phyloP scores from a whole-genome alignment of 164 flowering plant genomes.

The Umbilicus rupestris region DNA sequence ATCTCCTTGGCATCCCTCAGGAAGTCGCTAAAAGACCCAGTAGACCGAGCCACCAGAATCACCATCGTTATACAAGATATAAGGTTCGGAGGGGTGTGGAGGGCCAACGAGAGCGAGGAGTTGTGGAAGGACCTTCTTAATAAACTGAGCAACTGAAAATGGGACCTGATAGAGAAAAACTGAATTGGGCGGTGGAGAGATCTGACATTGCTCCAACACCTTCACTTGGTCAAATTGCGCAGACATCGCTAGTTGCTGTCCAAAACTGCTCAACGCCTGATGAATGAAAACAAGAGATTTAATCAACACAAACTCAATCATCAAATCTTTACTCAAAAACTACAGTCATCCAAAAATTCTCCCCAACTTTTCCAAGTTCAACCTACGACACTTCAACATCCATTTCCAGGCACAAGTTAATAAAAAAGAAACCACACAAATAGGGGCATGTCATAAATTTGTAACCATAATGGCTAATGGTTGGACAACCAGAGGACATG shows the following conservation, averaged over 20 bases:
- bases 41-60: constrained; percentile 17
- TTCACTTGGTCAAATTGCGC: background rate
- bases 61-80: constrained; percentile 7
- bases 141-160: constrained; percentile 14
- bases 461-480: too few species aligned
- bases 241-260: background rate
- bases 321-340: too few species aligned
- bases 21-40: constrained; percentile 6
- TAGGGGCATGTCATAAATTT: too few species aligned
- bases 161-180: constrained; percentile 14
- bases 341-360: too few species aligned
- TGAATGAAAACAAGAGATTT: too few species aligned
- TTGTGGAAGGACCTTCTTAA: constrained; percentile 15
- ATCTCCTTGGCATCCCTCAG: constrained; percentile 9
- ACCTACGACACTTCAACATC: too few species aligned
- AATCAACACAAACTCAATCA: too few species aligned
- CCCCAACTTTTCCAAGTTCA: too few species aligned
- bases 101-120: constrained; percentile 31
- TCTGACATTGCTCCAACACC: constrained; percentile 19
- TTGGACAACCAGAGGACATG: too few species aligned
- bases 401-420: too few species aligned
- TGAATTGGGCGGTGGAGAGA: constrained; percentile 22
- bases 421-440: too few species aligned
- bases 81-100: constrained; percentile 5
- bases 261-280: background rate